These are phyloP conservation scores for Schizochytrium sp. DNA, from an alignment of 108 stramenopile species.

Conservation along the genomic window DNA sequence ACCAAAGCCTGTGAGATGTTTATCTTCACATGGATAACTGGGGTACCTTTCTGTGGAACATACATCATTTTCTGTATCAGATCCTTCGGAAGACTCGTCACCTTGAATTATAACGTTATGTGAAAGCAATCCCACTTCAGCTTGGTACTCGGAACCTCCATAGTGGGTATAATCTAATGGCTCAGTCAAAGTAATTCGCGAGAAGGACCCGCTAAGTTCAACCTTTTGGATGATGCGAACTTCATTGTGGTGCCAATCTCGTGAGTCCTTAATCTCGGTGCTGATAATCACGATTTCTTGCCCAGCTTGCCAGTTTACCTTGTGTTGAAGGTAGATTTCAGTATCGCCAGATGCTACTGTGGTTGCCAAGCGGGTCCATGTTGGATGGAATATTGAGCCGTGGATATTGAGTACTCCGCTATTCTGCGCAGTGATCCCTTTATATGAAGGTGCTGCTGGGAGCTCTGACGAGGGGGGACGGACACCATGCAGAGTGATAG, in stretches of 20 bases:
- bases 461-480: neutral
- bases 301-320: constrained; percentile 74
- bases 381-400: constrained; percentile 68
- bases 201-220: constrained; percentile 66
- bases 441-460: neutral
- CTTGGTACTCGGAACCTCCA: constrained; percentile 72
- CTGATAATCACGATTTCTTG: constrained; percentile 72
- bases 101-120: constrained; percentile 76
- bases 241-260: constrained; percentile 72
- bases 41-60: constrained; percentile 62
- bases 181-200: constrained; percentile 63
- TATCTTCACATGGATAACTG: constrained; percentile 65
- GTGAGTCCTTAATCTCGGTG: constrained; percentile 67
- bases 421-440: neutral
- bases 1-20: constrained; percentile 72
- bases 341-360: constrained; percentile 65
- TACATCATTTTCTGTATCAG: constrained; percentile 66
- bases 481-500: constrained; percentile 35
- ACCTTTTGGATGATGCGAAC: constrained; percentile 66
- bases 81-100: constrained; percentile 63
- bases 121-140: constrained; percentile 75
- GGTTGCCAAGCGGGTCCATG: constrained; percentile 74
- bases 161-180: constrained; percentile 67
- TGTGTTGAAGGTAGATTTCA: constrained; percentile 65
- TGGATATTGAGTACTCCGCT: constrained; percentile 60